Evolutionary conservation across 2,329 filamentous ascomycete genomes (phyloP), one percentile per base, ranked within the genome.

Genomic region (Curvularia sp.): DNA sequence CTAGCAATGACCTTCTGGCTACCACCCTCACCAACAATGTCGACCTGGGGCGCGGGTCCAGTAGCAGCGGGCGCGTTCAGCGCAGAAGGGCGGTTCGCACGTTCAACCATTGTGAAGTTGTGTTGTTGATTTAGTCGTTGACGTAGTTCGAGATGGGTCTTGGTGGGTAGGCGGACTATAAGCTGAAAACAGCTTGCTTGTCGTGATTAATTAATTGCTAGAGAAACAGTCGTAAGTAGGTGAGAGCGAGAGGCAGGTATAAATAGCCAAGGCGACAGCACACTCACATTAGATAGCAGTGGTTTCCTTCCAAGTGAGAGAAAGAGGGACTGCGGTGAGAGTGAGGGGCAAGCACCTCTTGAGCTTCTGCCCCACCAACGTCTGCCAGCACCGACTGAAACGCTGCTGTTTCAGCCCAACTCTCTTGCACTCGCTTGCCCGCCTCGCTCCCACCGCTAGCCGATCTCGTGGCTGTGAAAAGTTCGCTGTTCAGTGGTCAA

Each of bases 41-140:
- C 87, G 33, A 94, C 91, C 48, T 93, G 90, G 15, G 91, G 88
- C 47, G 75, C 77, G 20, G 75, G 75, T 15, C 89, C 84, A 52
- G 88, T 87, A 7, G 90, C 89, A 7, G 90, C 89, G 43, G 76
- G 72, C 28, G 75, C 74, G 50, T 67, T 74, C 63, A 91, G 84
- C 53, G 91, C 87, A 71, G 94, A 86, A 39, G 91, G 89, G 76
- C 92, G 95, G 80, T 96, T 92, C 67, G 88, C 86, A 76, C 93
- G 89, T 75, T 96, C 92, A 80, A 96, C 90, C 86, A 90, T 90
- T 50, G 60, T 72, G 66, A 53, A 30, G 59, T 49, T 48, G 59
- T 49, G 58, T 46, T 61, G 50, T 24, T 55, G 38, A 38, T 63
- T 7, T 38, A 18, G 13, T 35, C 15, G 53, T 41, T 31, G 47